A percentile compares a stretch with the other conserved stretches of the same genome.
Conservation (phyloP, 1,284 basidiomycete species). For the Clitocybe nebularis region DNA sequence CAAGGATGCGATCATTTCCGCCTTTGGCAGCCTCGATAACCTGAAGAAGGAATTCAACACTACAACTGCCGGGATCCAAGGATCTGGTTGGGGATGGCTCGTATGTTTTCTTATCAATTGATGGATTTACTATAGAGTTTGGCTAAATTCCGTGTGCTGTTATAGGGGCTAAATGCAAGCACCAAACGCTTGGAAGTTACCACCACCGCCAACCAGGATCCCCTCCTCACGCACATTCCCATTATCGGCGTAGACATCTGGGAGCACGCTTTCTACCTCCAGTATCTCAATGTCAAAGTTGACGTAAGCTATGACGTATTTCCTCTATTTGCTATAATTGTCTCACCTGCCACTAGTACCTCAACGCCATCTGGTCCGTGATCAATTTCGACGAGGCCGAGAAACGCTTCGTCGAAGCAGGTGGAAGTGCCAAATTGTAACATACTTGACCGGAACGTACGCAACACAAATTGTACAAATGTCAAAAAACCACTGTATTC, state of each 20-base stretch:
- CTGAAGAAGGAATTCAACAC: slow-evolving; percentile 69
- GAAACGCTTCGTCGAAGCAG: slow-evolving; percentile 53
- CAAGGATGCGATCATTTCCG: slow-evolving; percentile 60
- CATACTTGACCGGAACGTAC: too few relatives aligned
- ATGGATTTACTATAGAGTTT: neutral
- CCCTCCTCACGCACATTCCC: slow-evolving; percentile 69
- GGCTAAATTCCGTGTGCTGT: neutral
- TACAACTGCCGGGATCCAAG: slow-evolving; percentile 78
- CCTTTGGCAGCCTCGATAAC: slow-evolving; percentile 70
- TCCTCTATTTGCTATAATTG: slow-evolving; percentile 5
- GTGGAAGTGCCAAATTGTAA: slow-evolving; percentile 13
- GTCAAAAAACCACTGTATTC: too few relatives aligned
- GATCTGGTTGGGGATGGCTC: slow-evolving; percentile 92
- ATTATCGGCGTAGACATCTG: slow-evolving; percentile 88
- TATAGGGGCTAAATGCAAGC: slow-evolving; percentile 58
- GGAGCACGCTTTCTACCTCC: slow-evolving; percentile 78
- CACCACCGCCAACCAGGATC: slow-evolving; percentile 88
- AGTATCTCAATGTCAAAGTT: slow-evolving; percentile 73
- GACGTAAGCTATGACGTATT: slow-evolving; percentile 45
- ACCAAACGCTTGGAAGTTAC: slow-evolving; percentile 66
- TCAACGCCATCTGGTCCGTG: slow-evolving; percentile 77
- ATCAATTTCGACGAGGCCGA: slow-evolving; percentile 81
- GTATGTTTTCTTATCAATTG: slow-evolving; percentile 36
- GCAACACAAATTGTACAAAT: too few relatives aligned
- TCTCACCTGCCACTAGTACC: slow-evolving; percentile 43